Evolutionary conservation across 2,329 filamentous ascomycete genomes (phyloP), one percentile per base, ranked within the genome.

Genomic region (Beauveria brongniartii): DNA sequence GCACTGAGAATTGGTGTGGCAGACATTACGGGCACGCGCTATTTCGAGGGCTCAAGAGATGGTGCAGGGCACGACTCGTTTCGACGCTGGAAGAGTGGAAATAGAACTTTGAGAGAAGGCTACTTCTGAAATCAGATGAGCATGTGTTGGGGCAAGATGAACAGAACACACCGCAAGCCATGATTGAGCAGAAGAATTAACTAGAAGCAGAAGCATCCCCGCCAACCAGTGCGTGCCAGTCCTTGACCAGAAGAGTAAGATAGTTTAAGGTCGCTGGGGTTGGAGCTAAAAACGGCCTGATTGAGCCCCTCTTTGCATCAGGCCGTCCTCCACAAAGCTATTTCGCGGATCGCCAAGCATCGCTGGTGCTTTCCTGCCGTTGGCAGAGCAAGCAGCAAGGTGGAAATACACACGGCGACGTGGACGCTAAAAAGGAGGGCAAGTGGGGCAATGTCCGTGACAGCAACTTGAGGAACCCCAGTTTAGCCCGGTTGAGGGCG

Each of bases 281-380:
- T 18, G 41, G 20, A 24, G 22, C 41, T 24, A 41, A 40, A 47
- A 57, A 34, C 53, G 43, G 55, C 22, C 34, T 28, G n/a, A n/a
- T 28, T 47, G 37, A 43, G 51, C 46, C 44, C 44, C 44, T 50
- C 44, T 50, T 30, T 57, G 30, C 4, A 55, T 26, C 5, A 34
- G 18, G 40, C 26, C 41, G n/a, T 46, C 53, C 53, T 55, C 53
- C 53, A 55, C 53, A 57, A 50, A 50, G 46, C 55, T 41, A 40
- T 56, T 57, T 57, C 14, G 55, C 55, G 30, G 55, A 57, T 57
- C 55, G 55, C 55, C 55, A 57, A 57, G 55, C 44, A 22, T 41
- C 16, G 26, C 24, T 22, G 34, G 34, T 37, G 41, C 53, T 44
- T 22, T 41, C 53, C 10, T 47, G 55, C 44, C 46, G 55, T 30